A percentile compares a stretch with the other conserved stretches of the same genome.
Evolutionary conservation across 1,284 basidiomycete species (phyloP).

Genomic region (Tetrapyrgos nigripes): DNA sequence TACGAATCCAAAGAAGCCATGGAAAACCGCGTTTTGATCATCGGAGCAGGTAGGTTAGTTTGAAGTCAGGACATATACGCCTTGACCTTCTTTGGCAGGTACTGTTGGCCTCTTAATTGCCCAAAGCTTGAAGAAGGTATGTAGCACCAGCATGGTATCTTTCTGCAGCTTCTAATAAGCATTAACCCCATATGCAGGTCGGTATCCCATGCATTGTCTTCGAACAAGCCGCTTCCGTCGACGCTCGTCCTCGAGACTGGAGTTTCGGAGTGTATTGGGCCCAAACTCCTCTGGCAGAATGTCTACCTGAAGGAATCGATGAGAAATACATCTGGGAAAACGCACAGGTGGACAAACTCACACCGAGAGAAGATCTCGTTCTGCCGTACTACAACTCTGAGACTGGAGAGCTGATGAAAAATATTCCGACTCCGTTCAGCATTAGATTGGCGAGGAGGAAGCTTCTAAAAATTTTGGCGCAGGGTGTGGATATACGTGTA

Average conservation of each 20-base stretch:
- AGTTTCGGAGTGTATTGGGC: slow-evolving; percentile 9
- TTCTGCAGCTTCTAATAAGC: background rate
- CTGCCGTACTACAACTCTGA: slow-evolving; percentile 6
- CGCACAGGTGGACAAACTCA: background rate
- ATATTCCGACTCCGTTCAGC: background rate
- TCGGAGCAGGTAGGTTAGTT: too few species aligned
- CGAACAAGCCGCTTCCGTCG: slow-evolving; percentile 6
- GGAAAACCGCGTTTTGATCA: too few species aligned
- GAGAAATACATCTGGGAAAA: background rate
- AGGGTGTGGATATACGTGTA: background rate
- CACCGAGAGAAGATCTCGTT: background rate
- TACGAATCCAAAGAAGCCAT: too few species aligned
- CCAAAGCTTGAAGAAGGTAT: slow-evolving; percentile 10
- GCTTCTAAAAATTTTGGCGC: background rate
- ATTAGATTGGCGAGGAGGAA: slow-evolving; percentile 1
- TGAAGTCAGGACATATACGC: too few species aligned
- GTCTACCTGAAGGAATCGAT: slow-evolving; percentile 3
- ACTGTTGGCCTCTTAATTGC: slow-evolving; percentile 2
- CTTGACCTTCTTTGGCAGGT: too few species aligned
- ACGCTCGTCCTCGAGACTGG: slow-evolving; percentile 9
- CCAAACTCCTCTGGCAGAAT: background rate
- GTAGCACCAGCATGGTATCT: background rate
- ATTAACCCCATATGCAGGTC: background rate
- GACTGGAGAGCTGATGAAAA: slow-evolving; percentile 4
- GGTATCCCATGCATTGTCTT: slow-evolving; percentile 1